Evolutionary conservation across 441 rosid genomes (phyloP).

Genomic region (Breynia disticha): DNA sequence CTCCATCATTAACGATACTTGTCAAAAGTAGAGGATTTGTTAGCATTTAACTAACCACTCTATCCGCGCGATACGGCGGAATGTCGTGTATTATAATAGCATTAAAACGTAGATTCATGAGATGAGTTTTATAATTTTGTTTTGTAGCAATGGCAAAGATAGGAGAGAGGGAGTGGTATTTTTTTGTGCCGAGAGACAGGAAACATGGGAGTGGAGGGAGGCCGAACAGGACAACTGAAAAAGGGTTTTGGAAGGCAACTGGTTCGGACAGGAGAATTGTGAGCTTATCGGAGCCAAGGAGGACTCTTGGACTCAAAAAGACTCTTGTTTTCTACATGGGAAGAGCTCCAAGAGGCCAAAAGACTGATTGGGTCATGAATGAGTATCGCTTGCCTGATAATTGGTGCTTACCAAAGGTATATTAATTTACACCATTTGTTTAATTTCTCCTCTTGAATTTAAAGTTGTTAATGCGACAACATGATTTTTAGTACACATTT

Average conservation of each 20-base stretch:
- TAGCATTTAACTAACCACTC: no score
- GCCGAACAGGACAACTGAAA: slow-evolving; percentile 76
- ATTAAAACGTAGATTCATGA: no score
- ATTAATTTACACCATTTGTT: neutral
- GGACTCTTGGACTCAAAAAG: slow-evolving; percentile 64
- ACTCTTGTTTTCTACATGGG: slow-evolving; percentile 92
- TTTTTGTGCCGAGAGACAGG: slow-evolving; percentile 88
- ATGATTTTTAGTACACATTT: no score
- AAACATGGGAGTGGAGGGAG: slow-evolving; percentile 82
- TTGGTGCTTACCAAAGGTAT: neutral
- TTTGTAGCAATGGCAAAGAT: slow-evolving; percentile 52
- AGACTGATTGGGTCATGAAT: slow-evolving; percentile 96
- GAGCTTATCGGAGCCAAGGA: slow-evolving; percentile 56
- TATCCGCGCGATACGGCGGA: no score
- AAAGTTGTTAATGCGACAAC: no score
- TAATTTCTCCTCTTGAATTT: no score
- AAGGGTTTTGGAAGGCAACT: slow-evolving; percentile 95
- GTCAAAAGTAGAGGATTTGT: no score
- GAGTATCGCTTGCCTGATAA: slow-evolving; percentile 34
- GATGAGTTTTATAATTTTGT: neutral
- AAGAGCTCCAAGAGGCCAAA: slow-evolving; percentile 75
- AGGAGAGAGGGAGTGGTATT: slow-evolving; percentile 95
- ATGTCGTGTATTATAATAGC: no score
- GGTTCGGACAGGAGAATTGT: slow-evolving; percentile 83
- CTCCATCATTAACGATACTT: no score